Base-by-base conservation (phyloP, 129 eudicot genomes). In the Chrysanthemum lavandulifolium region DNA sequence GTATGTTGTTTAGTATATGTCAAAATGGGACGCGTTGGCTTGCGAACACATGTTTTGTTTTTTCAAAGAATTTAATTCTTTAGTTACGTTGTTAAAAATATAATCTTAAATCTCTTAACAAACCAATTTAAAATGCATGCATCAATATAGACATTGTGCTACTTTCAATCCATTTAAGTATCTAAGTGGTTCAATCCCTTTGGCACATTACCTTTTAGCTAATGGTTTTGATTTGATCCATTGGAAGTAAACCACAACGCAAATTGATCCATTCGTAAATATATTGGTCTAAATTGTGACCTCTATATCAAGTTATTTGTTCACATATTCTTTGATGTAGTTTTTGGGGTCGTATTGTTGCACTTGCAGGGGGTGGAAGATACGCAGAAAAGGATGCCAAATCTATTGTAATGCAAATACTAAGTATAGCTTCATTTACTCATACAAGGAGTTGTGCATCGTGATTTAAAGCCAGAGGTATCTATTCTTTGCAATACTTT, bases 371-470 rank as follows among this genome's bases (percentile, higher is more conserved):
- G 99, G 97, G 21, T 71, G 99, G 99, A 81, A 90, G 94, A 80
- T 90, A 95, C 52, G 27, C 72, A 1, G 99, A 95, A 79, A 83
- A 83, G 10, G 97, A 95, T 82, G 99, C 97, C 58, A 95, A 86
- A 84, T 79, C 81, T 9, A 95, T 90, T 43, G 82, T 95, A 50
- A 70, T 79, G 74, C 99, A 95, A 73, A 88, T 95, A 63, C 75
- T 95, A 50, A 76, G 78, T 48, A 85, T 87, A 50, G 93, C 86
- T 78, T 86, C 97, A 73, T 95, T 88, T 79, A 87, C 90, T 76
- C 99, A 95, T 82, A 40, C 99, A 95, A 73, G 99, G 99, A 57
- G 97, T 95, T 76, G 97, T 95, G 61, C 99, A 95, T 85, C 97
- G 99, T 69, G 99, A 95, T 88, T 75, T 95, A 51, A 95, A 95